Percentiles rank a stretch among this genome's conserved stretches.
These are phyloP conservation scores for Psilocybe azurescens DNA, from an alignment of 768 basidiomycete genomes.

Conservation along the genomic window DNA sequence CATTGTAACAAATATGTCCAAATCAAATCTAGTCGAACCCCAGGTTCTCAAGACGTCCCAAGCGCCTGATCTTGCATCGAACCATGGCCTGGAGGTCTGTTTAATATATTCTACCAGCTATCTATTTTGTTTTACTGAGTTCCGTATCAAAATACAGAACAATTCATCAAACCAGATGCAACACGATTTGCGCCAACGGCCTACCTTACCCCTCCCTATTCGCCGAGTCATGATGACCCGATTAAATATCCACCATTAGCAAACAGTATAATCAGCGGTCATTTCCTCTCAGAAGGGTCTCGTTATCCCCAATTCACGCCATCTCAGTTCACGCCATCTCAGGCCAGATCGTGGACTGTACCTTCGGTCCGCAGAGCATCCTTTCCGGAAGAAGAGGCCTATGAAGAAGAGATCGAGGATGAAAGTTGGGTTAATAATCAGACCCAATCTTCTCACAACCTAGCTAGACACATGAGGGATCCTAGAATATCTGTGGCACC, in stretches of 20 bases:
- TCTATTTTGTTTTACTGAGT: not conserved
- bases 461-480: not conserved
- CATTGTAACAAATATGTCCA: not conserved
- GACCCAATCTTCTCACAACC: not conserved
- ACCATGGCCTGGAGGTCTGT: not conserved
- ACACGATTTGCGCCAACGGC: not conserved
- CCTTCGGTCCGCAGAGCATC: conserved; percentile 40
- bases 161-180: not conserved
- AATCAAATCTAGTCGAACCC: not conserved
- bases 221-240: not conserved
- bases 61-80: not conserved
- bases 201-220: not conserved
- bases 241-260: not conserved
- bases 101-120: not conserved
- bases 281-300: conserved; percentile 19
- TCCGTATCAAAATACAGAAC: not conserved
- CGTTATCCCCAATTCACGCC: conserved; percentile 6
- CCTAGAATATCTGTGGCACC: conserved; percentile 5
- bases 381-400: conserved; percentile 3
- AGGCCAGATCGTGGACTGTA: conserved; percentile 35
- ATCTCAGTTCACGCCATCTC: not conserved
- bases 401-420: conserved; percentile 10
- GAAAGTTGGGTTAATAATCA: conserved; percentile 17
- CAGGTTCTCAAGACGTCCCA: not conserved
- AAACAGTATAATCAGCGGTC: not conserved